These are phyloP conservation scores for Bruguiera sexangula DNA, from an alignment of 345 rosid genomes.

Conservation along the genomic window DNA sequence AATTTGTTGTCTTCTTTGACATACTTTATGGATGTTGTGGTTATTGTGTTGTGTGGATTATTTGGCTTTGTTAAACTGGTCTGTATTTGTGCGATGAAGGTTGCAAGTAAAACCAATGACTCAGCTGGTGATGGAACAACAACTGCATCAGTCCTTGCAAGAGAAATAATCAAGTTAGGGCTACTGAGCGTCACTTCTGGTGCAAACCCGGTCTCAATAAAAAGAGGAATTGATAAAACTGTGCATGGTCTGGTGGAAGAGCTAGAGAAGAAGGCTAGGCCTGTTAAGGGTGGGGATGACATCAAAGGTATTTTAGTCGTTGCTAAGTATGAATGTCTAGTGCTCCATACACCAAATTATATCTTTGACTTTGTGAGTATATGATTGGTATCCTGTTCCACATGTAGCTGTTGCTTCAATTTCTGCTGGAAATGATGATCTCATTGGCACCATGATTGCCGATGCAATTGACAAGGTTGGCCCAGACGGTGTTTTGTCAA, in stretches of 20 bases:
- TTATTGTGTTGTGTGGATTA: neutral
- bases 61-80: neutral
- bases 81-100: conserved; percentile 38
- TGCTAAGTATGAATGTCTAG: neutral
- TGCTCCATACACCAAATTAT: neutral
- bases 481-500: conserved; percentile 98
- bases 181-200: conserved; percentile 89
- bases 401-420: conserved; percentile 78
- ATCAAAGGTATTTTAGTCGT: conserved; percentile 52
- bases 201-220: conserved; percentile 88
- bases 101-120: conserved; percentile 98
- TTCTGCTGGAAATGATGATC: conserved; percentile 95
- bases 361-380: neutral
- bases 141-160: conserved; percentile 88
- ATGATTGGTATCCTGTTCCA: neutral
- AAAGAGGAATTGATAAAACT: conserved; percentile 91
- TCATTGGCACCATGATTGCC: conserved; percentile 89
- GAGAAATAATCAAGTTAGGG: conserved; percentile 88
- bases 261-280: conserved; percentile 81
- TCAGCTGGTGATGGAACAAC: conserved; percentile 99
- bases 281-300: conserved; percentile 87
- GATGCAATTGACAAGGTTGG: conserved; percentile 99
- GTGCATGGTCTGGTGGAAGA: conserved; percentile 71
- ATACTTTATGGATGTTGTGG: neutral
- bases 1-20: neutral